Evolutionary conservation across 2,329 filamentous ascomycete species (phyloP).

Genomic region (Huntiella moniliformis): DNA sequence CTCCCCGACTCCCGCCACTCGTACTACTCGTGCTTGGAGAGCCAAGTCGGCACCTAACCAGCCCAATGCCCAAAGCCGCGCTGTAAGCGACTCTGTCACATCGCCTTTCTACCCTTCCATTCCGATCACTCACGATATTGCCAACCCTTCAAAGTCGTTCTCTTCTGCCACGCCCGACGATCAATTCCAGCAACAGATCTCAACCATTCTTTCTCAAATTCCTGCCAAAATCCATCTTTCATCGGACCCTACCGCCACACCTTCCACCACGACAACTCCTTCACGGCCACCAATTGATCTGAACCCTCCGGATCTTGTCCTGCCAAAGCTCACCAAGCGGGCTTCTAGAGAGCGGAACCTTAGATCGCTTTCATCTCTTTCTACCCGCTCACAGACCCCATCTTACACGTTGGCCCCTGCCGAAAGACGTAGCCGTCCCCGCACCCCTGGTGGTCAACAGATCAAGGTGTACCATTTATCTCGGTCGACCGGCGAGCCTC

Average conservation of each 20-base stretch:
- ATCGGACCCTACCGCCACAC: constrained; percentile 22
- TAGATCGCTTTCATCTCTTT: constrained; percentile 32
- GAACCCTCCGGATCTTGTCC: constrained; percentile 38
- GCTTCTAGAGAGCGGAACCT: constrained; percentile 25
- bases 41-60: constrained; percentile 8
- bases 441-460: constrained; percentile 36
- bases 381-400: constrained; percentile 41
- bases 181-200: constrained; percentile 62
- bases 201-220: constrained; percentile 56
- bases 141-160: constrained; percentile 16
- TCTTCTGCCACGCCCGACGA: constrained; percentile 28
- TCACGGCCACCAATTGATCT: constrained; percentile 23
- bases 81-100: too few relatives aligned
- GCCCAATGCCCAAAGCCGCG: too few relatives aligned
- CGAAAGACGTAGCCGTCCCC: constrained; percentile 25
- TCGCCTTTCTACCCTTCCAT: constrained; percentile 13
- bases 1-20: constrained; percentile 5
- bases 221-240: constrained; percentile 63
- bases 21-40: constrained; percentile 5
- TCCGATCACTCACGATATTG: constrained; percentile 21
- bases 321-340: constrained; percentile 26
- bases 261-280: too few relatives aligned
- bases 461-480: constrained; percentile 88
- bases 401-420: constrained; percentile 53
- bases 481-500: constrained; percentile 62